phyloP scores from a whole-genome alignment of 2,329 filamentous ascomycete species.

The Ophiostoma pallidulum region DNA sequence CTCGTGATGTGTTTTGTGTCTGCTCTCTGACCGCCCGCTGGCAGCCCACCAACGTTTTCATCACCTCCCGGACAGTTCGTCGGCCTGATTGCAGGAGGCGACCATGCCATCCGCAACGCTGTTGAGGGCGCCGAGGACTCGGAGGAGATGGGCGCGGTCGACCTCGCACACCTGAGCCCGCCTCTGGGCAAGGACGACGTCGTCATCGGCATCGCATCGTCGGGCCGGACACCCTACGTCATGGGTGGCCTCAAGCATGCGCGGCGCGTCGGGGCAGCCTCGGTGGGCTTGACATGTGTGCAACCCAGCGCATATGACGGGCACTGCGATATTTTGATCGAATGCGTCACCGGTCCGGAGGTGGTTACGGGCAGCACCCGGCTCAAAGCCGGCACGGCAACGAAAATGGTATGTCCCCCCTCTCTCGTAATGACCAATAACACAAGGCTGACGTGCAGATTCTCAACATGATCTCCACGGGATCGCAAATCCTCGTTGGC shows the following conservation, averaged over 20 bases:
- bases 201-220: slow-evolving; percentile 33
- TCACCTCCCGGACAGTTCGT: slow-evolving; percentile 30
- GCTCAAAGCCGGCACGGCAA: slow-evolving; percentile 36
- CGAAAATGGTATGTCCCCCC: slow-evolving; percentile 28
- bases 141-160: slow-evolving; percentile 21
- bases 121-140: slow-evolving; percentile 34
- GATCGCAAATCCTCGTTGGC: slow-evolving; percentile 30
- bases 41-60: slow-evolving; percentile 29
- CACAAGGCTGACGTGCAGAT: slow-evolving; percentile 17
- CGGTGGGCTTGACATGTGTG: slow-evolving; percentile 31
- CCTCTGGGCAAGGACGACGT: slow-evolving; percentile 23
- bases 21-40: no score
- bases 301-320: slow-evolving; percentile 22
- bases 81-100: slow-evolving; percentile 32
- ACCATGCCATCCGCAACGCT: slow-evolving; percentile 29
- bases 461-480: slow-evolving; percentile 35
- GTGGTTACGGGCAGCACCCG: slow-evolving; percentile 36
- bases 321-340: slow-evolving; percentile 24
- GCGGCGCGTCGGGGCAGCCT: slow-evolving; percentile 26
- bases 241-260: slow-evolving; percentile 29
- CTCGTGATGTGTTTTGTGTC: not conserved
- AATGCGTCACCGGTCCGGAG: slow-evolving; percentile 32
- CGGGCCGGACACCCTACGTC: slow-evolving; percentile 33
- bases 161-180: slow-evolving; percentile 20
- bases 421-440: no score